Evolutionary conservation across 192 early-diverging fungal species (phyloP).

Genomic region (Coemansia sp.): DNA sequence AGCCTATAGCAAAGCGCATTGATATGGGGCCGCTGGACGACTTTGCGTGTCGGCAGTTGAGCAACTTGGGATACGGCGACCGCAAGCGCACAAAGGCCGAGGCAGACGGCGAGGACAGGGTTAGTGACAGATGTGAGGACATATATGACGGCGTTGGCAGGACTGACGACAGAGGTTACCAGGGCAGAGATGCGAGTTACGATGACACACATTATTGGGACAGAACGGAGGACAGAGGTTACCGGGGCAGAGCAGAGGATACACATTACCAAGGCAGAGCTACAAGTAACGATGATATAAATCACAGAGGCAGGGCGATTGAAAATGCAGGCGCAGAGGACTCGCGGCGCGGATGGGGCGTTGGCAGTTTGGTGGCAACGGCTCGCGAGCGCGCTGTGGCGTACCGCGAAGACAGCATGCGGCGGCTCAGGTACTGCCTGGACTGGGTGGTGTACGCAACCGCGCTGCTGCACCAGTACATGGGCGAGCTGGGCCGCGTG

Average conservation of each 20-base stretch:
- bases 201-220: too few relatives aligned
- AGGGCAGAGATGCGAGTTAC: too few relatives aligned
- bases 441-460: conserved; percentile 86
- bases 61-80: conserved; percentile 52
- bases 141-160: too few relatives aligned
- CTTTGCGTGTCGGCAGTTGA: conserved; percentile 75
- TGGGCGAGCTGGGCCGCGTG: conserved; percentile 60
- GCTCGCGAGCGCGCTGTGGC: conserved; percentile 63
- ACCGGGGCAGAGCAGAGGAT: too few relatives aligned
- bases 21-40: conserved; percentile 70
- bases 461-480: conserved; percentile 68
- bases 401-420: conserved; percentile 85
- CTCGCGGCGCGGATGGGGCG: conserved; percentile 16
- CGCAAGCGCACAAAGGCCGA: conserved; percentile 49
- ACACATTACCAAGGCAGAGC: too few relatives aligned
- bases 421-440: conserved; percentile 84
- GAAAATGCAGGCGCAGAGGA: neutral
- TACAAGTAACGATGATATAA: too few relatives aligned
- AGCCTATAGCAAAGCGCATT: conserved; percentile 72
- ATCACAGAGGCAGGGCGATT: too few relatives aligned
- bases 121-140: too few relatives aligned
- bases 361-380: conserved; percentile 32
- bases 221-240: too few relatives aligned
- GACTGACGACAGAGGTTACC: too few relatives aligned
- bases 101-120: neutral